Percentiles rank a stretch among this genome's conserved stretches.
phyloP scores from a whole-genome alignment of 352 stramenopile species.

The Phytophthora foliorum region DNA sequence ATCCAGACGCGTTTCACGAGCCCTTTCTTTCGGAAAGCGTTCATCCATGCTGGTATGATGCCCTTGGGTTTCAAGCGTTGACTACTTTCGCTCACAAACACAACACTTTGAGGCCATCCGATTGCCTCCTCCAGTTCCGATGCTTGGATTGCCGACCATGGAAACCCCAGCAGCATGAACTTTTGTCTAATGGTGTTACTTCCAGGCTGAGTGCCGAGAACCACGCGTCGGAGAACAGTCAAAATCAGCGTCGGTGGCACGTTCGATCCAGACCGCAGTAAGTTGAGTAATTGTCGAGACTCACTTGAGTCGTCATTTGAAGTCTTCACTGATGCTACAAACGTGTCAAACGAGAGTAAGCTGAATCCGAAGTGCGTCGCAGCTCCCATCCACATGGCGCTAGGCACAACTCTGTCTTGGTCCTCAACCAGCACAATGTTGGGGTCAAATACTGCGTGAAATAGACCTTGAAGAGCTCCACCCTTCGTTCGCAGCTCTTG shows the following conservation, averaged over 20 bases:
- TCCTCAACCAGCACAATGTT: conserved; percentile 44
- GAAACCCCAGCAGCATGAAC: conserved; percentile 59
- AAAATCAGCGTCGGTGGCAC: conserved; percentile 40
- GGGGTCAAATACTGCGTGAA: conserved; percentile 45
- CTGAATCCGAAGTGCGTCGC: conserved; percentile 35
- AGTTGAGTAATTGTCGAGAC: conserved; percentile 32
- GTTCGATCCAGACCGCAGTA: conserved; percentile 37
- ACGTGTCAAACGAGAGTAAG: conserved; percentile 42
- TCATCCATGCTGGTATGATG: conserved; percentile 14
- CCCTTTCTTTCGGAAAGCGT: conserved; percentile 29
- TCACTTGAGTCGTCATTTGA: conserved; percentile 28
- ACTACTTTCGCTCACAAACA: conserved; percentile 11
- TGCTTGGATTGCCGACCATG: conserved; percentile 37
- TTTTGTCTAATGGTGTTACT: conserved; percentile 28
- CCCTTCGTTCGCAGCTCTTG: not conserved
- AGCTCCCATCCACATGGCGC: conserved; percentile 10
- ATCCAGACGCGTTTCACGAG: conserved; percentile 29
- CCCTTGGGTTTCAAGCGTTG: conserved; percentile 7
- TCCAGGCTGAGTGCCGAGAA: conserved; percentile 26
- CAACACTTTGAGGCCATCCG: conserved; percentile 26
- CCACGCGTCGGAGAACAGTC: conserved; percentile 31
- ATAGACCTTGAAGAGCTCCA: conserved; percentile 31
- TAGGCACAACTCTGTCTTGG: conserved; percentile 14
- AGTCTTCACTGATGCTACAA: conserved; percentile 26
- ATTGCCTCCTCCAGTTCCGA: conserved; percentile 44